phyloP scores from a whole-genome alignment of 2,329 filamentous ascomycete genomes.

The Trichophyton rubrum region DNA sequence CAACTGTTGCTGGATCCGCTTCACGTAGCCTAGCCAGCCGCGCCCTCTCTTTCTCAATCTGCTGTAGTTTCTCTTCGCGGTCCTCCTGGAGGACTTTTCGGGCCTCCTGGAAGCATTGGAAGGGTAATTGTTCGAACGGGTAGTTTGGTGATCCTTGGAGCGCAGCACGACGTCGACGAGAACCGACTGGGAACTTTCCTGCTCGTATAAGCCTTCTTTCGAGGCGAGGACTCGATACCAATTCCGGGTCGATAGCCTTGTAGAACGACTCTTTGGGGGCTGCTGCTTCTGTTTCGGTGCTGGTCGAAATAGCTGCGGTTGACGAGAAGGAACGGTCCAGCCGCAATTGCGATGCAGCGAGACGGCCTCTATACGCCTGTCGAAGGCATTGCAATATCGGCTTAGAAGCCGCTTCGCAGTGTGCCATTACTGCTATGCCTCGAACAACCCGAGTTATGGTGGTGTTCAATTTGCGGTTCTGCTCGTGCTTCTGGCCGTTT shows the following conservation, averaged over 20 bases:
- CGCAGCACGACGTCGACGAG: slow-evolving; percentile 67
- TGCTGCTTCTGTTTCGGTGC: slow-evolving; percentile 32
- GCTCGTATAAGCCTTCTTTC: slow-evolving; percentile 57
- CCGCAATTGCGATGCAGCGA: slow-evolving; percentile 25
- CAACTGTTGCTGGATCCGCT: slow-evolving; percentile 43
- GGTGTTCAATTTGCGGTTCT: slow-evolving; percentile 10
- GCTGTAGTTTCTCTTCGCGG: slow-evolving; percentile 62
- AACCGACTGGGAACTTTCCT: slow-evolving; percentile 64
- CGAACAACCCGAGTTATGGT: slow-evolving; percentile 6
- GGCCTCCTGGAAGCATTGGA: slow-evolving; percentile 96
- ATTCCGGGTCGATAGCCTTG: slow-evolving; percentile 47
- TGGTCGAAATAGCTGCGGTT: slow-evolving; percentile 32
- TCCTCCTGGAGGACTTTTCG: slow-evolving; percentile 70
- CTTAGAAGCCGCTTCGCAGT: slow-evolving; percentile 33
- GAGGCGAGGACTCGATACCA: slow-evolving; percentile 50
- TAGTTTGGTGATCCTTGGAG: slow-evolving; percentile 53
- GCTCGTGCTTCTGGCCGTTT: background rate
- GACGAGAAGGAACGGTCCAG: slow-evolving; percentile 38
- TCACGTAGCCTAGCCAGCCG: slow-evolving; percentile 57
- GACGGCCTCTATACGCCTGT: slow-evolving; percentile 23
- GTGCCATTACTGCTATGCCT: slow-evolving; percentile 24
- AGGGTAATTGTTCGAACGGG: slow-evolving; percentile 87
- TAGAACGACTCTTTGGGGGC: slow-evolving; percentile 29
- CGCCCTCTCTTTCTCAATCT: slow-evolving; percentile 55
- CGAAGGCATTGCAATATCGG: slow-evolving; percentile 33